Evolutionary conservation across 2,329 filamentous ascomycete species (phyloP).

Genomic region (Aspergillus spinulosporus): DNA sequence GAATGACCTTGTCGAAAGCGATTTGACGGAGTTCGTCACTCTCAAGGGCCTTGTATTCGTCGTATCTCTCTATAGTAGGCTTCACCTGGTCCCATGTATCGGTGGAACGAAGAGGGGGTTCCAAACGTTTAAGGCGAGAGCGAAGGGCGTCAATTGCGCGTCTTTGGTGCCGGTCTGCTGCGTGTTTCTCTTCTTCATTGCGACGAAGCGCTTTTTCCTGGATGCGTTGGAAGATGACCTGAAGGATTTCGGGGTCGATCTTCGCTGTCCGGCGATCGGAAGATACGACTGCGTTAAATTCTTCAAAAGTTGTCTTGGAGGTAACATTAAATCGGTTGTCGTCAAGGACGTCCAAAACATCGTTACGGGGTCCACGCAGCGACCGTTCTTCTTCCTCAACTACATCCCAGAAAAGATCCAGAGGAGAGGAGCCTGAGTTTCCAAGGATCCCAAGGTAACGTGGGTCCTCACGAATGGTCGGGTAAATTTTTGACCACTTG

Average conservation of each 20-base stretch:
- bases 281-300: conserved; percentile 79
- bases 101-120: conserved; percentile 73
- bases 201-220: conserved; percentile 83
- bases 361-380: conserved; percentile 76
- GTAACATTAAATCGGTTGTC: conserved; percentile 53
- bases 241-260: conserved; percentile 76
- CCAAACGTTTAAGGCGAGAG: conserved; percentile 82
- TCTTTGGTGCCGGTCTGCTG: conserved; percentile 81
- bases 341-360: conserved; percentile 84
- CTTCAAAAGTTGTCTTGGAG: conserved; percentile 79
- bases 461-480: conserved; percentile 73
- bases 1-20: conserved; percentile 90
- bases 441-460: conserved; percentile 83
- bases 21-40: conserved; percentile 78
- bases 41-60: conserved; percentile 80
- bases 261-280: conserved; percentile 85
- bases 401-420: conserved; percentile 94
- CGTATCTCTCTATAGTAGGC: conserved; percentile 72
- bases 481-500: conserved; percentile 83
- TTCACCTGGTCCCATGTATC: conserved; percentile 91
- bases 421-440: conserved; percentile 77
- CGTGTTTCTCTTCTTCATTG: conserved; percentile 77
- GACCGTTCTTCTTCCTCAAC: conserved; percentile 90
- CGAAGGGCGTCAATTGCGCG: conserved; percentile 81
- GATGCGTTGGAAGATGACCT: conserved; percentile 81